Conservation (phyloP, 768 basidiomycete species). For the Dacryopinax primogenitus region DNA sequence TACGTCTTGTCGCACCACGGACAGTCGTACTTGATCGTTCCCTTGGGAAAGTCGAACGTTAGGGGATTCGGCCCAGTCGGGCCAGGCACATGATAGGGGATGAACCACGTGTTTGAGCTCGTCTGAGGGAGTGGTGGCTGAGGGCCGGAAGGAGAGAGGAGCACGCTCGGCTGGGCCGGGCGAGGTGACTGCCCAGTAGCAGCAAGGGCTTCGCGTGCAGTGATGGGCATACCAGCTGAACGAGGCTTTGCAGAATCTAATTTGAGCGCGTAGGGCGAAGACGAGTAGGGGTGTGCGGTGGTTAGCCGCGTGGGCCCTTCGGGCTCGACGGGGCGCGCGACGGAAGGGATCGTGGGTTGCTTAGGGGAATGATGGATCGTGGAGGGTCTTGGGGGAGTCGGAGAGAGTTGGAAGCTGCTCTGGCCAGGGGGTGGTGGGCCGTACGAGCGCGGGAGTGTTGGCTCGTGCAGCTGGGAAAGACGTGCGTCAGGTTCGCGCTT, state of each 20-base stretch:
- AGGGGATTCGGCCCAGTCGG: neutral
- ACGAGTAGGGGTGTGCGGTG: neutral
- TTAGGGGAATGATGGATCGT: neutral
- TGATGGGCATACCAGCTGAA: neutral
- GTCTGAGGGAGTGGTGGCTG: neutral
- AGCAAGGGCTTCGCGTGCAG: neutral
- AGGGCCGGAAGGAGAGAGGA: neutral
- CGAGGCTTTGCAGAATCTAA: neutral
- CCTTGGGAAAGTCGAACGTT: slow-evolving; percentile 4
- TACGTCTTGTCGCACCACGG: slow-evolving; percentile 7
- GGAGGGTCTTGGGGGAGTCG: neutral
- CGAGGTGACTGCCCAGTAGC: neutral
- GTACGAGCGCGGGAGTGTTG: neutral
- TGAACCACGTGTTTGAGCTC: neutral
- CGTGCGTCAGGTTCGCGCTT: neutral
- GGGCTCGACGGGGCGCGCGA: slow-evolving; percentile 4
- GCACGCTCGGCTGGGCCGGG: neutral
- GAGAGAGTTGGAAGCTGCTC: neutral
- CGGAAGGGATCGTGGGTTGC: neutral
- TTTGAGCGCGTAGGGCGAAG: neutral
- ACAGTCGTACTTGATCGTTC: neutral
- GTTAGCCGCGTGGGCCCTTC: neutral
- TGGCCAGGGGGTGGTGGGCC: neutral
- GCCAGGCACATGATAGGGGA: slow-evolving; percentile 6
- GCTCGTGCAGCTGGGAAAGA: neutral